These are phyloP conservation scores for Talaromyces proteolyticus DNA, from an alignment of 495 filamentous ascomycete species.

Conservation along the genomic window DNA sequence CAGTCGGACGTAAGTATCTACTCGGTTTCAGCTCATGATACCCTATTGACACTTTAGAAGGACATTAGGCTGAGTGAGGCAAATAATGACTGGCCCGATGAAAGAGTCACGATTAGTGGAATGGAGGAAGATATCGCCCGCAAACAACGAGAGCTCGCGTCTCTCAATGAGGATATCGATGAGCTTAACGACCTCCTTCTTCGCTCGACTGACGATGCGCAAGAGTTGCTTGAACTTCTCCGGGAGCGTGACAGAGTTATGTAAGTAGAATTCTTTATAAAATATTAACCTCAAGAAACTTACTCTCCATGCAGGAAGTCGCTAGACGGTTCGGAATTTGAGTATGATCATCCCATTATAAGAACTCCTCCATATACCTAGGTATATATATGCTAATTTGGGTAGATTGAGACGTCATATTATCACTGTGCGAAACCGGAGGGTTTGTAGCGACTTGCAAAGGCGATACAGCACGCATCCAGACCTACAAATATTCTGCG, in stretches of 20 bases:
- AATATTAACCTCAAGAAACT: background rate
- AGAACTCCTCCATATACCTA: background rate
- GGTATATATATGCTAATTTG: no score
- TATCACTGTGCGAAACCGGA: background rate
- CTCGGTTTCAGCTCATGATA: no score
- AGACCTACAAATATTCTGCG: conserved; percentile 20
- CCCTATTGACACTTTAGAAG: background rate
- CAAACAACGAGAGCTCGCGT: background rate
- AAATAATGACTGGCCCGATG: background rate
- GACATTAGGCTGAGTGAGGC: conserved; percentile 3
- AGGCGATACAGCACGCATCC: background rate
- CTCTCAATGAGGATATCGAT: background rate
- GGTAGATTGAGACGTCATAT: conserved; percentile 1
- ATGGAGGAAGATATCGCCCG: background rate
- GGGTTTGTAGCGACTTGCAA: background rate
- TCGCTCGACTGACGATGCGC: background rate
- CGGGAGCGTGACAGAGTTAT: background rate
- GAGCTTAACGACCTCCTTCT: background rate
- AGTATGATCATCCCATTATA: background rate
- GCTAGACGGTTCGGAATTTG: background rate
- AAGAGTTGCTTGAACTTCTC: background rate
- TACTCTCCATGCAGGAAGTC: background rate
- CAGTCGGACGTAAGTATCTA: conserved; percentile 5
- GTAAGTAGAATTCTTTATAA: background rate
- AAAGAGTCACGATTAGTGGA: background rate